Evolutionary conservation across 1,284 basidiomycete species (phyloP).

Genomic region (Meripilus lineatus): DNA sequence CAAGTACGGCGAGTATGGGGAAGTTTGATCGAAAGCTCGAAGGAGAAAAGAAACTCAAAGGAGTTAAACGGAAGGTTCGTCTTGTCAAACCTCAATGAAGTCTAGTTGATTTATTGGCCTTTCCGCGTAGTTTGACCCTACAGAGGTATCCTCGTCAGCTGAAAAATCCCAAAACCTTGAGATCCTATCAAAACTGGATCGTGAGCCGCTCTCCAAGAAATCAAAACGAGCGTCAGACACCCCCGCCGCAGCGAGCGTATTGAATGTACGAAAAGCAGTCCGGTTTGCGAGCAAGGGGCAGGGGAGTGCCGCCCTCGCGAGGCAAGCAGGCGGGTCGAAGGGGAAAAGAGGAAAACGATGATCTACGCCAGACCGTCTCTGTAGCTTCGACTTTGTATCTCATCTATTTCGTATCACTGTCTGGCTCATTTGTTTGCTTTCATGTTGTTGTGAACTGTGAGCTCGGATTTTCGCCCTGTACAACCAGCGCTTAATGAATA

Average conservation of each 20-base stretch:
- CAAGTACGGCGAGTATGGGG: constrained; percentile 92
- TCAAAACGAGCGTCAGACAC: constrained; percentile 56
- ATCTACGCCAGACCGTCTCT: not conserved
- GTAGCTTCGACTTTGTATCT: not conserved
- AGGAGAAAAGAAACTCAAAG: constrained; percentile 85
- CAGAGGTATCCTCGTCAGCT: constrained; percentile 56
- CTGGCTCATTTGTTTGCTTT: not conserved
- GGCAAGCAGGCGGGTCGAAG: constrained; percentile 26
- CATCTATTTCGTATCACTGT: too few species aligned
- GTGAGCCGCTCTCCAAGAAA: constrained; percentile 36
- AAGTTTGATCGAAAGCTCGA: constrained; percentile 86
- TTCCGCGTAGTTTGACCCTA: constrained; percentile 72
- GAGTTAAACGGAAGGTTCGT: constrained; percentile 88
- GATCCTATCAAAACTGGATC: constrained; percentile 75
- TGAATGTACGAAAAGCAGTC: constrained; percentile 88
- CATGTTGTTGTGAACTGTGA: too few species aligned
- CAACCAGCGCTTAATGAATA: not conserved
- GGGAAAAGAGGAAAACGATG: constrained; percentile 22
- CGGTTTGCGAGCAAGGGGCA: constrained; percentile 67
- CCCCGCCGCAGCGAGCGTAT: constrained; percentile 44
- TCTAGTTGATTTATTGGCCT: not conserved
- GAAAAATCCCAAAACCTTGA: constrained; percentile 77
- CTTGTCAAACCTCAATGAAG: constrained; percentile 1
- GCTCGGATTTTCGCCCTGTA: too few species aligned
- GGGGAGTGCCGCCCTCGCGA: constrained; percentile 53